Conservation (phyloP, 257 asterid species). For the Solanum ossicruentum region DNA sequence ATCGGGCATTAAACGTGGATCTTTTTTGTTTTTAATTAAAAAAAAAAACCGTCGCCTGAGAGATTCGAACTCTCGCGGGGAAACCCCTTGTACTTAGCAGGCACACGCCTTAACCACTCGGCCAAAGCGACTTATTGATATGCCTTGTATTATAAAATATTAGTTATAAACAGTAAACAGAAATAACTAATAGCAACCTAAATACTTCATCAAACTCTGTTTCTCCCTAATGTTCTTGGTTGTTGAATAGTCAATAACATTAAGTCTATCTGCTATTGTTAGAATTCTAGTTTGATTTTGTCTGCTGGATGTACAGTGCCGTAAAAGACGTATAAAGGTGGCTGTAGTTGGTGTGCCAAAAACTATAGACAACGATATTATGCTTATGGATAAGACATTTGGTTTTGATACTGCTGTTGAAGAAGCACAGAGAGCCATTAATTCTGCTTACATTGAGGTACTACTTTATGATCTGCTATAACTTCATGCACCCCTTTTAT, state of each 20-base stretch:
- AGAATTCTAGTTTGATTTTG: not conserved
- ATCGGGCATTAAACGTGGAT: too few relatives aligned
- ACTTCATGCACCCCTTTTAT: not conserved
- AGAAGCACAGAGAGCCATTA: conserved; percentile 96
- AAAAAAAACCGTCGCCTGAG: conserved; percentile 60
- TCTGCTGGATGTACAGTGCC: conserved; percentile 41
- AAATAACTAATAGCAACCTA: not conserved
- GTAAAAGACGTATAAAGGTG: conserved; percentile 48
- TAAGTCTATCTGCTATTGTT: not conserved
- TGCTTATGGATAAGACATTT: conserved; percentile 93
- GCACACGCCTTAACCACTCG: conserved; percentile 59
- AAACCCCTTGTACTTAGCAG: conserved; percentile 85
- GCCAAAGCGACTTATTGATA: conserved; percentile 27
- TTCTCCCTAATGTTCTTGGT: not conserved
- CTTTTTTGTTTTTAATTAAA: too few relatives aligned
- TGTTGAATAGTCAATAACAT: not conserved
- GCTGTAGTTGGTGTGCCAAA: conserved; percentile 97
- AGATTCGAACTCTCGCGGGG: conserved; percentile 99
- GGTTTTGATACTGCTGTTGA: conserved; percentile 99
- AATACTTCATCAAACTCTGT: not conserved
- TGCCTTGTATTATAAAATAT: too few relatives aligned
- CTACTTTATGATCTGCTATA: not conserved
- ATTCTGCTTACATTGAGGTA: conserved; percentile 91
- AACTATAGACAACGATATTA: conserved; percentile 92
- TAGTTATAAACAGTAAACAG: not conserved